phyloP scores from a whole-genome alignment of 2,329 filamentous ascomycete species.

The Colletotrichum truncatum region DNA sequence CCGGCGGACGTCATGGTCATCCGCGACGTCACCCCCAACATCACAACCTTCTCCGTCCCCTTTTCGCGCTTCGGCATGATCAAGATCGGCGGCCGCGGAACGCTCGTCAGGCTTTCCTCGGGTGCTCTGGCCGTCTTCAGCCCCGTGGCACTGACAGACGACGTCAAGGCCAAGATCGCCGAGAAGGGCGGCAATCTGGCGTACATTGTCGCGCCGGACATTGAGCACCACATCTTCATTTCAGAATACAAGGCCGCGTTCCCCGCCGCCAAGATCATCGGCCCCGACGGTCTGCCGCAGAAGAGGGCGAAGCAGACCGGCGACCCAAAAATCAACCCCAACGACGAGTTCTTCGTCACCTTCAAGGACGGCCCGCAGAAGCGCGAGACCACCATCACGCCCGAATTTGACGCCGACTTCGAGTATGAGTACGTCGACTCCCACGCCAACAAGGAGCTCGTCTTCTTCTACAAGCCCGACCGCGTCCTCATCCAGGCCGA shows the following conservation, averaged over 20 bases:
- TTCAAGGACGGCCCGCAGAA: conserved; percentile 68
- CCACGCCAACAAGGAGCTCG: conserved; percentile 86
- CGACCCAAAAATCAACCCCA: conserved; percentile 56
- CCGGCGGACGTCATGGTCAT: conserved; percentile 91
- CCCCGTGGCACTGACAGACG: conserved; percentile 83
- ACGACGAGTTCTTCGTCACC: conserved; percentile 69
- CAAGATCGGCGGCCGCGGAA: conserved; percentile 87
- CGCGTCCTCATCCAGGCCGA: conserved; percentile 88
- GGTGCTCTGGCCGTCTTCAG: conserved; percentile 90
- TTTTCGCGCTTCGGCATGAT: conserved; percentile 83
- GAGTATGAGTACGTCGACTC: conserved; percentile 84
- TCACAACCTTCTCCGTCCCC: conserved; percentile 83
- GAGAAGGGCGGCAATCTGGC: conserved; percentile 75
- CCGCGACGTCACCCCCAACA: conserved; percentile 80
- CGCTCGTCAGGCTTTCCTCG: conserved; percentile 74
- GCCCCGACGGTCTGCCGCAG: conserved; percentile 82
- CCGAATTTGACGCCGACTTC: conserved; percentile 89
- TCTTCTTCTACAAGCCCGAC: conserved; percentile 84
- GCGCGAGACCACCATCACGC: conserved; percentile 63
- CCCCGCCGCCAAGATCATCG: conserved; percentile 82
- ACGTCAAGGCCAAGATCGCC: conserved; percentile 71
- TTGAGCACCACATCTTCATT: conserved; percentile 95
- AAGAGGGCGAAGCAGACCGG: conserved; percentile 73
- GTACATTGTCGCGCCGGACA: conserved; percentile 88
- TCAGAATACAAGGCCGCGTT: conserved; percentile 84